Evolutionary conservation across 2,329 filamentous ascomycete genomes (phyloP), one percentile per base, ranked within the genome.

Genomic region (Aspergillus phoenicis): DNA sequence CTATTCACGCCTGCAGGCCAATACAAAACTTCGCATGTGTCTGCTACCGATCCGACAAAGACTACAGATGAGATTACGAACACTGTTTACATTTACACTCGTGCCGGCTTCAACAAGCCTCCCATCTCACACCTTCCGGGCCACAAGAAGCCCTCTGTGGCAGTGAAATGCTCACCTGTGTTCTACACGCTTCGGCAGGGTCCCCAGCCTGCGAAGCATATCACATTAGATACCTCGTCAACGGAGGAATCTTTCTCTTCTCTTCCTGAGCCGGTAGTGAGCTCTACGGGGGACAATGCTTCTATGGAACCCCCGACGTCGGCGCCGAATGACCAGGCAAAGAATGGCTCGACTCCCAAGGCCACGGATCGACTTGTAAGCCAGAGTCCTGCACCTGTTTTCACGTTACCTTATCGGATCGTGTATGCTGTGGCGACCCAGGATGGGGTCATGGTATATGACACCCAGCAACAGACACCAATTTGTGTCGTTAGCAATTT

Each of bases 101-200:
- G 95, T 69, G 95, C 93, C 30, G 95, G 95, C 24, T 92, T 99
- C 72, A 98, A 97, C 79, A 97, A 96, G 75, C 93, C 95, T 1
- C 95, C 95, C 2, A 90, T 98, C 60, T 93, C 94, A 6, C 95
- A 98, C 77, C 84, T 99, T 6, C 95, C 95, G 0, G 95, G 95
- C 1, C 94, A 98, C 78, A 99, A 97, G 82, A 99, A 99, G 77
- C 95, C 95, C 0, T 98, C 95, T 0, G 91, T 99, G 10, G 95
- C 93, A 1, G 91, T 99, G 62, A 91, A 91, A 72, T 99, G 95
- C 74, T 99, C 94, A 13, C 95, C 95, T 0, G 79, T 96, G 24
- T 89, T 91, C 68, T 99, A 98, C 77, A 91, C 89, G 0, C 81
- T 96, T 22, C 87, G 95, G 43, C 87, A 90, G 69, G 79, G 82